phyloP scores from a whole-genome alignment of 2,329 filamentous ascomycete species.

The Phialophora expanda region DNA sequence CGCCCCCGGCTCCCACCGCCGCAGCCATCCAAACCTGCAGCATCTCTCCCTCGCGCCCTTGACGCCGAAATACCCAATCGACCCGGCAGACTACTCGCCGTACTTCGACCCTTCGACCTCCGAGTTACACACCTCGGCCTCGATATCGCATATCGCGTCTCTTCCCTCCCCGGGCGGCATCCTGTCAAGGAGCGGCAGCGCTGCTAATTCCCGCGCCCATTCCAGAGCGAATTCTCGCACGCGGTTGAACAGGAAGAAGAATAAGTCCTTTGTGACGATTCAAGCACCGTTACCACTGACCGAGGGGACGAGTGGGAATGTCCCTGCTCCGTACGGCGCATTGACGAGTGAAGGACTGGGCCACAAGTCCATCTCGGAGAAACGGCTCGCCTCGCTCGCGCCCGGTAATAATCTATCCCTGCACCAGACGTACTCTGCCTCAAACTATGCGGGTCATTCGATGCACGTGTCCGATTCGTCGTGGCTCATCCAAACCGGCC shows the following conservation, averaged over 20 bases:
- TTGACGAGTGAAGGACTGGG: slow-evolving; percentile 34
- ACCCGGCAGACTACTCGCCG: slow-evolving; percentile 46
- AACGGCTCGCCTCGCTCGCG: neutral
- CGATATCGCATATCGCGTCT: slow-evolving; percentile 40
- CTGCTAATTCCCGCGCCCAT: slow-evolving; percentile 17
- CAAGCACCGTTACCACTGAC: slow-evolving; percentile 20
- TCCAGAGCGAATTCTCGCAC: slow-evolving; percentile 35
- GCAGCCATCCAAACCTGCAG: slow-evolving; percentile 64
- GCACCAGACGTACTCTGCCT: neutral
- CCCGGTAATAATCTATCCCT: slow-evolving; percentile 15
- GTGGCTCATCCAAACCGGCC: slow-evolving; percentile 65
- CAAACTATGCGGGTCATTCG: slow-evolving; percentile 1
- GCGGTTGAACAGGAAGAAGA: slow-evolving; percentile 31
- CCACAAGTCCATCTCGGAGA: slow-evolving; percentile 22
- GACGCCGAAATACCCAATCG: slow-evolving; percentile 59
- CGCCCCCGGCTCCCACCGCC: slow-evolving; percentile 46
- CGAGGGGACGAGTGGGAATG: slow-evolving; percentile 8
- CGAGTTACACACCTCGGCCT: slow-evolving; percentile 48
- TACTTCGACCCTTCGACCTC: slow-evolving; percentile 44
- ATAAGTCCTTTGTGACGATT: slow-evolving; percentile 29
- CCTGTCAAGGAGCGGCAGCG: slow-evolving; percentile 27
- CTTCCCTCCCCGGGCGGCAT: slow-evolving; percentile 39
- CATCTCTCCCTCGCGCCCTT: slow-evolving; percentile 67
- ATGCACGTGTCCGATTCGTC: slow-evolving; percentile 30
- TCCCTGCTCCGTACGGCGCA: slow-evolving; percentile 28